Evolutionary conservation across 441 rosid genomes (phyloP), one percentile per base, ranked within the genome.

Genomic region (Arabidopsis lyrata): DNA sequence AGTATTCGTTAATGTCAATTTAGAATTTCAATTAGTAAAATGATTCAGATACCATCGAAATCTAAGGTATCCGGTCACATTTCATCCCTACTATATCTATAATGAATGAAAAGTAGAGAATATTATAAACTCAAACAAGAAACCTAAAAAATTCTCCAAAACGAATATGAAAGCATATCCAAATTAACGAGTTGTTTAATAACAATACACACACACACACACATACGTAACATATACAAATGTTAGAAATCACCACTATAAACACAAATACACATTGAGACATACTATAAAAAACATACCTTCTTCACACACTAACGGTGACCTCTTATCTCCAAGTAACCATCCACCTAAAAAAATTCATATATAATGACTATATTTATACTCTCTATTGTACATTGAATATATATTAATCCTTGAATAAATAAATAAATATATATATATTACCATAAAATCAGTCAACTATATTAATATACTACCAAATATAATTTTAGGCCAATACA

Each of bases 311-410:
- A 47, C 56, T 6, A 48, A 48, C 0, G 44, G 47, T 14, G 16
- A 14, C 47, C 47, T 42, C 16, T 42, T 42, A 42, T 13, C 7
- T 42, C 44, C 44, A 2, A 4, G 14, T 39, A 39, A 45, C 41
- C 41, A 45, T 31, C 55, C 15, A 63, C 6, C 55, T 10, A 22
- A 2, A 2, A 45, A 45, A 63, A 6, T 15, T 36, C 32, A 64
- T 12, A 48, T 48, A 48, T 0, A 63, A 18, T 15, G 27, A 63
- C 27, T 63, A n/a, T 31, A 45, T 63, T n/a, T 62, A 62, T 47
- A 31, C 12, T 35, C 47, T 34, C 13, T 35, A 38, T 38, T 38
- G 42, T 36, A 36, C 8, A 1, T 49, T 35, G n/a, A 20, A 65
- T 49, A 49, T 3, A 11, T 6, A 4, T 27, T 42, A 5, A 42